phyloP scores from a whole-genome alignment of 2,329 filamentous ascomycete species.

The Sporothrix pallida region DNA sequence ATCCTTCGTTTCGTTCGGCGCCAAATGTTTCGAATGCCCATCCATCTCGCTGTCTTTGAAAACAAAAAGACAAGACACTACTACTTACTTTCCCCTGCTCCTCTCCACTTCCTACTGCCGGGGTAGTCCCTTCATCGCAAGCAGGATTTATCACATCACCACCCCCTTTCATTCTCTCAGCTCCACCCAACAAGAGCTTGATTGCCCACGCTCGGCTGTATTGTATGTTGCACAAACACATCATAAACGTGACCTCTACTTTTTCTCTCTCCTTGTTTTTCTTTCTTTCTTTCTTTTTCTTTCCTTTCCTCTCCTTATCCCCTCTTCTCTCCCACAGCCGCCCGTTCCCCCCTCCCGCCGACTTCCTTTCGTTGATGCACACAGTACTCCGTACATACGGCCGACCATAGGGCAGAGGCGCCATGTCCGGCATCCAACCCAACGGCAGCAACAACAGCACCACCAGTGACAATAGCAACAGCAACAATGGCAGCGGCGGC shows the following conservation, averaged over 20 bases:
- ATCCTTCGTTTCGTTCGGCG: neutral
- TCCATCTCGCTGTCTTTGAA: neutral
- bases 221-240: too few relatives aligned
- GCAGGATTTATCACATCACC: too few relatives aligned
- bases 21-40: neutral
- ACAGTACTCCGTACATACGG: neutral
- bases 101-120: too few relatives aligned
- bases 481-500: slow-evolving; percentile 33
- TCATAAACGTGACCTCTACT: neutral
- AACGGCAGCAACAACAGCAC: neutral
- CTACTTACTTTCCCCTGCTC: too few relatives aligned
- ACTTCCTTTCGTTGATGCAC: neutral
- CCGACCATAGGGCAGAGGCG: neutral
- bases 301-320: neutral
- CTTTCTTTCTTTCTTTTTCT: slow-evolving; percentile 4
- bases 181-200: too few relatives aligned
- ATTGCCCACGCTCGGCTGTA: too few relatives aligned
- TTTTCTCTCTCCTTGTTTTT: neutral
- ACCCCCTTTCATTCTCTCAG: too few relatives aligned
- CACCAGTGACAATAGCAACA: slow-evolving; percentile 9
- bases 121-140: too few relatives aligned
- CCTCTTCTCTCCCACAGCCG: neutral
- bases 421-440: slow-evolving; percentile 27
- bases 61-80: too few relatives aligned
- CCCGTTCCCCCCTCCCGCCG: neutral